phyloP scores from a whole-genome alignment of 192 early-diverging fungal genomes.

The Podila verticillata region DNA sequence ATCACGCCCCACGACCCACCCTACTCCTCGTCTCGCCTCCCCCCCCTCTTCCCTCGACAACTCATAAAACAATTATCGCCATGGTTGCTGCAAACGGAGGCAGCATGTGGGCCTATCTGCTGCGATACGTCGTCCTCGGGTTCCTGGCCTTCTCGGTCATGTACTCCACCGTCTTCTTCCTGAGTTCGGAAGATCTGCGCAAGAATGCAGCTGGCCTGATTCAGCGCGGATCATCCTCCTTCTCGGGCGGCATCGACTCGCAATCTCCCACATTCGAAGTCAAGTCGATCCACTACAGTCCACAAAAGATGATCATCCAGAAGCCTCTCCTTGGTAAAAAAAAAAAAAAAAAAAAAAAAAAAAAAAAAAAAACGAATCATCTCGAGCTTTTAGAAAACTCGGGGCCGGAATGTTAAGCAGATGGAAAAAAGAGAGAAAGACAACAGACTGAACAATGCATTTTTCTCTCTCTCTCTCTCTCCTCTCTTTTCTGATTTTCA shows the following conservation, averaged over 20 bases:
- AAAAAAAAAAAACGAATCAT: not conserved
- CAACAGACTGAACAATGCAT: too few relatives aligned
- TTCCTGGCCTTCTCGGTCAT: conserved; percentile 41
- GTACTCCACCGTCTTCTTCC: conserved; percentile 26
- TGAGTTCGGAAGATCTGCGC: conserved; percentile 42
- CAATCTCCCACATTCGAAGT: conserved; percentile 42
- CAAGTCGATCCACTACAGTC: conserved; percentile 29
- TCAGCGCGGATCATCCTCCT: conserved; percentile 36
- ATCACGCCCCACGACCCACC: not conserved
- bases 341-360: not conserved
- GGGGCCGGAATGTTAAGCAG: too few relatives aligned
- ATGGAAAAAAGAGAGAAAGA: too few relatives aligned
- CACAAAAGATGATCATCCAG: conserved; percentile 37
- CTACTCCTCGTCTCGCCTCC: not conserved
- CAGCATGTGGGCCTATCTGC: conserved; percentile 36
- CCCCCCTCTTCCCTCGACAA: not conserved
- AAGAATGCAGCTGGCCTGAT: conserved; percentile 55
- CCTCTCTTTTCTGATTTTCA: not conserved
- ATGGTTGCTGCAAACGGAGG: conserved; percentile 12
- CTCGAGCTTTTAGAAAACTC: too few relatives aligned
- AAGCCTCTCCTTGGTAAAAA: not conserved
- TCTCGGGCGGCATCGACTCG: conserved; percentile 26
- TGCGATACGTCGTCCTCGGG: conserved; percentile 36
- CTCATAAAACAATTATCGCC: not conserved
- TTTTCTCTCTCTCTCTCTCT: not conserved